Conservation (phyloP, 78 protist species). For the Chrysochromulina parva region DNA sequence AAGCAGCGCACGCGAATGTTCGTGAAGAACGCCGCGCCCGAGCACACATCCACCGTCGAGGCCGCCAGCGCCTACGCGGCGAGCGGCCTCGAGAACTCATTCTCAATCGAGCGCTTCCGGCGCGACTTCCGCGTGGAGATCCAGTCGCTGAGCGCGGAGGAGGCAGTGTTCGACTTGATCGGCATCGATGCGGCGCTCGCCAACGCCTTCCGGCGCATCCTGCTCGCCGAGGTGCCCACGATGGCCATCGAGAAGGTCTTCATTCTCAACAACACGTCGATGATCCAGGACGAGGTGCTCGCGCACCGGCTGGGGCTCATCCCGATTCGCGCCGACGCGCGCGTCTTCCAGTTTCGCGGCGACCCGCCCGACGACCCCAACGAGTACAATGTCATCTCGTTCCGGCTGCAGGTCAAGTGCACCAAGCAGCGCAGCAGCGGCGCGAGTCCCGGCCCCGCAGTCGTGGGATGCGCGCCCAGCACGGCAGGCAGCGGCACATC, state of each 20-base stretch:
- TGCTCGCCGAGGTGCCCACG: slow-evolving; percentile 88
- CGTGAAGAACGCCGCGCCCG: neutral
- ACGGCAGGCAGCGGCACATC: no score
- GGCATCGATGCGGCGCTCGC: slow-evolving; percentile 89
- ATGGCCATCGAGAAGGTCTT: slow-evolving; percentile 92
- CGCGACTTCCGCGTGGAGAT: slow-evolving; percentile 6
- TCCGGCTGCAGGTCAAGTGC: neutral
- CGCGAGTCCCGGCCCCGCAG: no score
- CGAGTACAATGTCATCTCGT: neutral
- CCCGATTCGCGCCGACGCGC: slow-evolving; percentile 85
- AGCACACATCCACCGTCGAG: neutral
- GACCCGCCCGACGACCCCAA: neutral
- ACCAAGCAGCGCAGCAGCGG: neutral
- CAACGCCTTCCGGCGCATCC: slow-evolving; percentile 90
- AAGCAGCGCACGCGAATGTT: neutral
- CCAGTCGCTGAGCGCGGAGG: neutral
- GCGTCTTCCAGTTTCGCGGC: slow-evolving; percentile 41
- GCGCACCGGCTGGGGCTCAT: slow-evolving; percentile 78
- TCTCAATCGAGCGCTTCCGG: neutral
- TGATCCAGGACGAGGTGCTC: slow-evolving; percentile 88
- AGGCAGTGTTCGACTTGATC: slow-evolving; percentile 76
- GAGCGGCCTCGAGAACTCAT: neutral
- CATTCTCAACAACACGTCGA: slow-evolving; percentile 82
- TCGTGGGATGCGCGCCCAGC: no score
- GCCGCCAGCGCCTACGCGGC: neutral